Base-by-base conservation (phyloP, 2,329 filamentous ascomycete genomes). In the Aspergillus floridensis region DNA sequence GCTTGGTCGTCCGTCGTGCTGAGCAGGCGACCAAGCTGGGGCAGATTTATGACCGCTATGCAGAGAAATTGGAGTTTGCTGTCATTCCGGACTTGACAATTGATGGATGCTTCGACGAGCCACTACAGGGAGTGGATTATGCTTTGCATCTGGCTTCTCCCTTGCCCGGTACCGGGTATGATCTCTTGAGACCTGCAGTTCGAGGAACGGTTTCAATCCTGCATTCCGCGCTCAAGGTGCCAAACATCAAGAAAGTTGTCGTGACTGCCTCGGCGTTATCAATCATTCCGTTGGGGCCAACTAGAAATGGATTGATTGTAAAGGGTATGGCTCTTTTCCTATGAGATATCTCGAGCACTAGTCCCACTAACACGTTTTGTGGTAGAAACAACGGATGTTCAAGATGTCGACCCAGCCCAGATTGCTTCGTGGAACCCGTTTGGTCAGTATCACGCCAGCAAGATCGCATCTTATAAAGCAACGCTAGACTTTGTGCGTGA, bases 81-180 rank as follows among this genome's bases (percentile, higher is more conserved):
- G 19, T 66, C 4, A 41, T 69, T 1, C 58, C 67, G 2, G 67
- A 69, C 12, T 52, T 69, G 4, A 58, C 65, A 0, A 31, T 52
- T 4, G n/a, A 53, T 1, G 59, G 56, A 4, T 55, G 53, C 4
- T 64, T 65, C 19, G 58, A 60, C 1, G 32, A 46, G 1, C 59
- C 57, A 4, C 56, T 70, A 1, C 35, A 64, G 2, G 60, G 54
- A 1, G 66, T 66, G 1, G 58, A 67, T 3, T 65, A 61, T 49
- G 50, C 67, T 16, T 50, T 69, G 31, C 68, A 69, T 31, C 38
- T 69, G 19, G 67, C 67, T 2, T 67, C 65, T 5, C 68, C 67
- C 1, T 21, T 64, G n/a, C 53, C 63, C 0, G 57, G 56, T 1
- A 48, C 10, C 0, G 61, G 60, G 8, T 19, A 58, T 6, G 56